Evolutionary conservation across 371 early-diverging fungal genomes (phyloP).

Genomic region (Mortierella sp.): DNA sequence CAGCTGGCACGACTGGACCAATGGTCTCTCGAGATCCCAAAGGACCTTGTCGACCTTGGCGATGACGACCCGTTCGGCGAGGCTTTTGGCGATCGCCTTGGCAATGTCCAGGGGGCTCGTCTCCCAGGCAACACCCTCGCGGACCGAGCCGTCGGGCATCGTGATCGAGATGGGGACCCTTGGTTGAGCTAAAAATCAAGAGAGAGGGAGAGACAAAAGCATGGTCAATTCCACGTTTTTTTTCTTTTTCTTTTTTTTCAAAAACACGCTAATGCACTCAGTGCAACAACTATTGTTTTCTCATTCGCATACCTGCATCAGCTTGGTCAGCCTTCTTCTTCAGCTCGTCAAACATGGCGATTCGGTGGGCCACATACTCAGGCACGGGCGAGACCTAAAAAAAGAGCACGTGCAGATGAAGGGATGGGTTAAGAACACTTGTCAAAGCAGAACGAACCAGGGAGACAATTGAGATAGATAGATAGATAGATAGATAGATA

Average conservation of each 20-base stretch:
- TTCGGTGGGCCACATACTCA: constrained; percentile 90
- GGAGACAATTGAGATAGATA: not conserved
- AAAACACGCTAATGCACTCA: too few relatives aligned
- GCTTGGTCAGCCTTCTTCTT: constrained; percentile 84
- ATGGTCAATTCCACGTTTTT: too few relatives aligned
- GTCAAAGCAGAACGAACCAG: too few relatives aligned
- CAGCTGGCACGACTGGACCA: constrained; percentile 85
- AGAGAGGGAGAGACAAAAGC: too few relatives aligned
- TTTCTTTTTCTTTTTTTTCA: too few relatives aligned
- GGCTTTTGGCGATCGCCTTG: constrained; percentile 84
- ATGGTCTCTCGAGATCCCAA: constrained; percentile 93
- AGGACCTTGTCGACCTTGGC: constrained; percentile 94
- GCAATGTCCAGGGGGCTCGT: constrained; percentile 97
- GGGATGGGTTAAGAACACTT: not conserved
- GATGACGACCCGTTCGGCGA: constrained; percentile 93
- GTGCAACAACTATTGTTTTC: too few relatives aligned
- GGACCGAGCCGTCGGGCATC: constrained; percentile 88
- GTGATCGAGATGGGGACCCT: constrained; percentile 89
- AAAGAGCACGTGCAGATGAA: not conserved
- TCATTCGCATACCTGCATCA: constrained; percentile 74
- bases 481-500: not conserved
- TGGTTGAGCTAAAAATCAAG: constrained; percentile 73
- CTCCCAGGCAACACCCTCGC: constrained; percentile 93
- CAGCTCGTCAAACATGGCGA: constrained; percentile 90
- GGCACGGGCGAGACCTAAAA: constrained; percentile 76